Conservation (phyloP, 1,284 basidiomycete genomes). For the Cutaneotrichosporon sp. region DNA sequence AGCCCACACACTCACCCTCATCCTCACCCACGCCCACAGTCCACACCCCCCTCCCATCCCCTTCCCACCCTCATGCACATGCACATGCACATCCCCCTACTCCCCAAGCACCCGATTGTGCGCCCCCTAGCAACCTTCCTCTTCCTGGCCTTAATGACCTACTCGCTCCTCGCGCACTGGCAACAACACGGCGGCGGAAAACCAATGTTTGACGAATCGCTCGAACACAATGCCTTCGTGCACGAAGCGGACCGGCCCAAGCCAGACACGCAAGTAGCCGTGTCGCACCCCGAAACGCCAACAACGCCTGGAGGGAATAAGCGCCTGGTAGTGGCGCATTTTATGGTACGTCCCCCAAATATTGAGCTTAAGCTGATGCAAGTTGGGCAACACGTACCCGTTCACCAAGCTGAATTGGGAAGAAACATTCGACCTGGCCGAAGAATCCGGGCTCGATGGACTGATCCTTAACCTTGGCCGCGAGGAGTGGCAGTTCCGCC, state of each 20-base stretch:
- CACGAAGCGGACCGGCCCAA: background rate
- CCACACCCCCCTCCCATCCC: background rate
- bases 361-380: background rate
- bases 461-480: slow-evolving; percentile 52
- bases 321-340: slow-evolving; percentile 47
- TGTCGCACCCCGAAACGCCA: background rate
- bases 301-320: background rate
- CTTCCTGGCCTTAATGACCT: slow-evolving; percentile 19
- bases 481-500: slow-evolving; percentile 50
- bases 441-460: slow-evolving; percentile 48
- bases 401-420: slow-evolving; percentile 47
- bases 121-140: slow-evolving; percentile 21
- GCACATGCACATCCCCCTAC: slow-evolving; percentile 17
- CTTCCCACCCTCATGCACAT: background rate
- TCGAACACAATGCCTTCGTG: slow-evolving; percentile 3
- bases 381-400: slow-evolving; percentile 54
- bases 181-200: slow-evolving; percentile 18
- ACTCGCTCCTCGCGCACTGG: slow-evolving; percentile 28
- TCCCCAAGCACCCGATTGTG: slow-evolving; percentile 14
- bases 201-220: slow-evolving; percentile 11
- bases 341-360: slow-evolving; percentile 44
- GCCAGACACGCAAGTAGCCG: background rate
- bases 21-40: too few species aligned
- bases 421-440: slow-evolving; percentile 42
- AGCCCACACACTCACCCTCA: background rate